These are phyloP conservation scores for Phialophora expanda DNA, from an alignment of 2,329 filamentous ascomycete genomes.

Conservation along the genomic window DNA sequence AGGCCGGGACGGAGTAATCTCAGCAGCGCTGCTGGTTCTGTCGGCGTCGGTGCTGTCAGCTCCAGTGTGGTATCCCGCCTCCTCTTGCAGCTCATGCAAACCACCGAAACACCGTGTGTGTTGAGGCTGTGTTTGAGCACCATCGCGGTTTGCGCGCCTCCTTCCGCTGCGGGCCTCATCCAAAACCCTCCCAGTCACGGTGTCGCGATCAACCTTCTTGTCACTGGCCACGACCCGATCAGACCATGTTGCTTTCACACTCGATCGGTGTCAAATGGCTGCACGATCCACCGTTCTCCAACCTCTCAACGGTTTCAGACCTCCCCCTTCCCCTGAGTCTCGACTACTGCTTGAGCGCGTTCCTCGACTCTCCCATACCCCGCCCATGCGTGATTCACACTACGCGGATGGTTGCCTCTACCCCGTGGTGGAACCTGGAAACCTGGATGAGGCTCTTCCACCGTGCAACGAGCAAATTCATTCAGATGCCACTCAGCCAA, in stretches of 20 bases:
- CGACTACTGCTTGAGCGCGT: constrained; percentile 6
- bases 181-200: constrained; percentile 17
- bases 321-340: constrained; percentile 24
- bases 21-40: not conserved
- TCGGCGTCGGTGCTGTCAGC: not conserved
- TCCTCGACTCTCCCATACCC: not conserved
- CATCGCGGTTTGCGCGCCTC: not conserved
- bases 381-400: not conserved
- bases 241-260: constrained; percentile 1
- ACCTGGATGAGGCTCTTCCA: not conserved
- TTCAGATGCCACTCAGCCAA: not conserved
- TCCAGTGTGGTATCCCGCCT: not conserved
- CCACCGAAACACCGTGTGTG: not conserved
- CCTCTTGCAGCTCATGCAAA: not conserved
- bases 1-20: not conserved
- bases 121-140: constrained; percentile 12
- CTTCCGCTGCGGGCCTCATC: not conserved
- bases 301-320: constrained; percentile 26
- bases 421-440: not conserved
- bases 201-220: not conserved
- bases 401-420: not conserved
- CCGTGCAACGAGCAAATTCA: not conserved
- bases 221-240: constrained; percentile 3
- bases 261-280: not conserved
- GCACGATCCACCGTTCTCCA: constrained; percentile 5